Percentiles rank a stretch among this genome's conserved stretches.
These are phyloP conservation scores for Mycena maculata DNA, from an alignment of 768 basidiomycete genomes.

Conservation along the genomic window DNA sequence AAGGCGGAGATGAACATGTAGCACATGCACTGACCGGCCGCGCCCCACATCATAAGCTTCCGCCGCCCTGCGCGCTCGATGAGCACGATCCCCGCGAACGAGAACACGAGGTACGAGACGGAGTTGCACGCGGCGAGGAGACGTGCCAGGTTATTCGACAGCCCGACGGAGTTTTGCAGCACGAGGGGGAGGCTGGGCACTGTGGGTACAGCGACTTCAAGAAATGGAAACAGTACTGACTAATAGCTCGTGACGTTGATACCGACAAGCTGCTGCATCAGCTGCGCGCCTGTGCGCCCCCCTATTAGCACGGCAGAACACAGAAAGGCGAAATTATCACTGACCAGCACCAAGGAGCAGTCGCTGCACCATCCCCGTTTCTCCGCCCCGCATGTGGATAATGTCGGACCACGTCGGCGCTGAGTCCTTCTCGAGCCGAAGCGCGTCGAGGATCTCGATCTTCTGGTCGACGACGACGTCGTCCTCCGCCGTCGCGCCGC, in stretches of 20 bases:
- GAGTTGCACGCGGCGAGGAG: conserved; percentile 65
- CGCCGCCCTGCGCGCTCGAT: conserved; percentile 62
- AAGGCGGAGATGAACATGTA: conserved; percentile 58
- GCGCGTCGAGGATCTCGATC: conserved; percentile 57
- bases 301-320: no score
- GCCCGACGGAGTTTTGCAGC: conserved; percentile 62
- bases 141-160: conserved; percentile 60
- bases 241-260: conserved; percentile 67
- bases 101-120: conserved; percentile 60
- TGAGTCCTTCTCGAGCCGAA: conserved; percentile 54
- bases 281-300: conserved; percentile 53
- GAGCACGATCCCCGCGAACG: conserved; percentile 57
- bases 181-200: conserved; percentile 56
- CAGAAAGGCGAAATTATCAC: conserved; percentile 5
- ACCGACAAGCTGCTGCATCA: conserved; percentile 64
- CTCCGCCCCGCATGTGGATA: conserved; percentile 52
- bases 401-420: conserved; percentile 57
- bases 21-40: conserved; percentile 60
- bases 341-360: conserved; percentile 56
- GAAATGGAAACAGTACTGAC: conserved; percentile 38
- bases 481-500: conserved; percentile 48
- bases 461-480: conserved; percentile 52
- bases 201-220: not conserved
- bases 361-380: conserved; percentile 59
- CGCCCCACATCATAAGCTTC: conserved; percentile 66